phyloP scores from a whole-genome alignment of 345 rosid species.

The Punica granatum region DNA sequence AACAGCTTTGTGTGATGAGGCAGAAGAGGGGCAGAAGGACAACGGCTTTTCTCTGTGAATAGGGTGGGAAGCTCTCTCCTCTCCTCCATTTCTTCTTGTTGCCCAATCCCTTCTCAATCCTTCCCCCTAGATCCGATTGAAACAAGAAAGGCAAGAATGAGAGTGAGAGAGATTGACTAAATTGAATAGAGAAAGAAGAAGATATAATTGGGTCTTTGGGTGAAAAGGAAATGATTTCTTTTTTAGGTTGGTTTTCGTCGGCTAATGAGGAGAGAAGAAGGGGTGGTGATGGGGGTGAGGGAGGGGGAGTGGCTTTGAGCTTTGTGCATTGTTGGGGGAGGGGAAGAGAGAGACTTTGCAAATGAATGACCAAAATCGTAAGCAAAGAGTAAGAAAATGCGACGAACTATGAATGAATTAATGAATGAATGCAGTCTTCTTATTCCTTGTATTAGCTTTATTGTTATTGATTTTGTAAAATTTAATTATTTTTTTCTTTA shows the following conservation, averaged over 20 bases:
- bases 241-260: neutral
- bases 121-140: slow-evolving; percentile 47
- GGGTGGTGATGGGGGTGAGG: too few relatives aligned
- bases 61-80: neutral
- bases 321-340: neutral
- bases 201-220: too few relatives aligned
- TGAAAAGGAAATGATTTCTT: too few relatives aligned
- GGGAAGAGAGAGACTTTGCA: neutral
- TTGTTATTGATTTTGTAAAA: neutral
- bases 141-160: slow-evolving; percentile 16
- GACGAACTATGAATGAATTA: neutral
- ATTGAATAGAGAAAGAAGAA: slow-evolving; percentile 9
- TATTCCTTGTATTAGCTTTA: neutral
- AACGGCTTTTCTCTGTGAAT: neutral
- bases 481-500: neutral
- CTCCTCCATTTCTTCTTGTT: neutral
- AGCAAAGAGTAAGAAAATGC: neutral
- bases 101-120: too few relatives aligned
- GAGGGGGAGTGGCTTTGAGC: neutral
- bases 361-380: neutral
- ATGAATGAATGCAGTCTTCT: neutral
- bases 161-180: slow-evolving; percentile 7
- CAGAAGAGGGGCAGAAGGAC: neutral
- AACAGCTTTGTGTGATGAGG: slow-evolving; percentile 14
- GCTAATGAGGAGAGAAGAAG: neutral